Base-by-base conservation (phyloP, 441 rosid genomes). In the Adansonia madagascariensis region DNA sequence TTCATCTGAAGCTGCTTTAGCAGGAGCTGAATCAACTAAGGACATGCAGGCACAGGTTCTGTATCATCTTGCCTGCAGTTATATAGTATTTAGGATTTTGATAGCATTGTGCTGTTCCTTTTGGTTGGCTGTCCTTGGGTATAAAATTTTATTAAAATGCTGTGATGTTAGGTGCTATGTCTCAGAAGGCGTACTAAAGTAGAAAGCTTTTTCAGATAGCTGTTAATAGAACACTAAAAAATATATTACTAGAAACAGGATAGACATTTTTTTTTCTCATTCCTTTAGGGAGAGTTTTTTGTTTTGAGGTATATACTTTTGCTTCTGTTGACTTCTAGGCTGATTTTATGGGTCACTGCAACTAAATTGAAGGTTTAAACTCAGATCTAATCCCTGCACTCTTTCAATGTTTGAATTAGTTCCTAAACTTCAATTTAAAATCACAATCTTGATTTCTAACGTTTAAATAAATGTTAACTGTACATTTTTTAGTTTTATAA, bases 1-100 rank as follows among this genome's bases (percentile, higher is more conserved):
- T 74, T 96, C 98, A 15, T 92, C 96, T 3, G 97, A 92, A 85
- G 98, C 94, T 35, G 97, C 99, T 67, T 61, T 88, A 68, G 87
- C 82, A 43, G 99, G 99, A 76, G 99, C 99, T 46, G 96, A 96
- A 86, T 89, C 97, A 76, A 96, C 99, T 79, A 88, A 83, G 81
- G 65, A 84, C 65, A 94, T 96, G 99, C 89, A 82, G 75, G 98
- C 99, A 22, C 98, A 95, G 98, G 98, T 92, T 76, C 74, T 70
- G 8, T 75, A 35, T 11, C 66, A 20, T 24, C 14, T 44, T 68
- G 17, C 64, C 67, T 44, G 43, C 31, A 6, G 22, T 67, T n/a
- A 24, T 62, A 7, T 63, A 52, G 49, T 47, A n/a, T 57, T 66
- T 78, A 1, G 43, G 47, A 74, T 50, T 69, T 61, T 55, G 24